These are phyloP conservation scores for Diaporthe velutina DNA, from an alignment of 2,329 filamentous ascomycete species.

Conservation along the genomic window DNA sequence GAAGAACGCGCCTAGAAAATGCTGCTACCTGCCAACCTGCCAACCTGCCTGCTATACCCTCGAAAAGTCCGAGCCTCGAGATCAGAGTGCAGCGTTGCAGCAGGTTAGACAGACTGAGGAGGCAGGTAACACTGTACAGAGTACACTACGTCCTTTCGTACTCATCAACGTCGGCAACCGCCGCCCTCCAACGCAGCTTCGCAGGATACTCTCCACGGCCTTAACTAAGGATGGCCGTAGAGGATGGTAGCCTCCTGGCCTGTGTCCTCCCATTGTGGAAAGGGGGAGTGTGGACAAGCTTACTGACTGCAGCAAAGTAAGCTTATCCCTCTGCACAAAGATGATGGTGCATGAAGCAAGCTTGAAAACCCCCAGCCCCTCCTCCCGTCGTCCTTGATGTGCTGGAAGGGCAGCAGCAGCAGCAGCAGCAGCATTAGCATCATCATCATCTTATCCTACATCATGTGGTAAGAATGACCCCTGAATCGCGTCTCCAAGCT, in stretches of 20 bases:
- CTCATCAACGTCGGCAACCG: conserved; percentile 12
- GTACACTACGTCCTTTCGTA: not conserved
- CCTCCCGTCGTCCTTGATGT: not conserved
- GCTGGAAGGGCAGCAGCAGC: not conserved
- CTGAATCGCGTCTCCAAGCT: conserved; percentile 3
- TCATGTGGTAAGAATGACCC: not conserved
- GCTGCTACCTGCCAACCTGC: not conserved
- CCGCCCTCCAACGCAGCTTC: not conserved
- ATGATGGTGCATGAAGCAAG: conserved; percentile 15
- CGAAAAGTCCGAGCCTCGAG: not conserved
- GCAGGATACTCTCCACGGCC: not conserved
- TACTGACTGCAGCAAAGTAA: conserved; percentile 15
- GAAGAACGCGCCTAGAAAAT: not conserved
- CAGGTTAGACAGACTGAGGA: not conserved
- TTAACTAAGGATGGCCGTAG: not conserved
- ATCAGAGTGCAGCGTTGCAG: not conserved
- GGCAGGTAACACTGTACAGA: not conserved
- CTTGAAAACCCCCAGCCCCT: not conserved
- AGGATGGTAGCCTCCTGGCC: not conserved
- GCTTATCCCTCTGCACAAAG: conserved; percentile 10
- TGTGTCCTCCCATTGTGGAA: not conserved
- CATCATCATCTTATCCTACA: not conserved
- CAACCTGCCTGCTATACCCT: not conserved
- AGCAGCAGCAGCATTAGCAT: not conserved
- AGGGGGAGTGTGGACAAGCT: not conserved